These are phyloP conservation scores for Candida sp. DNA, from an alignment of 1,139 yeast genomes.

Conservation along the genomic window DNA sequence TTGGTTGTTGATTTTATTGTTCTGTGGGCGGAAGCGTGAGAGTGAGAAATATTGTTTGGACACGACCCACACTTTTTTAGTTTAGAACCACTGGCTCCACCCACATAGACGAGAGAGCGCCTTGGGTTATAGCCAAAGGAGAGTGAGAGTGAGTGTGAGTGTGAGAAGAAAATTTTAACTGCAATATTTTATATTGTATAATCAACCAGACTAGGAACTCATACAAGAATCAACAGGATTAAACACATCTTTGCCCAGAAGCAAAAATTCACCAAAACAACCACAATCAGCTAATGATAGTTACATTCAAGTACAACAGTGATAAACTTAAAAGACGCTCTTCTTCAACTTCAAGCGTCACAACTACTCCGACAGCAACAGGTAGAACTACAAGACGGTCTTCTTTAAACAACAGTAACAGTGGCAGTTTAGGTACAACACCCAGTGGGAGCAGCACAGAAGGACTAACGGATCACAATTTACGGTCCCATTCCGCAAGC, in stretches of 20 bases:
- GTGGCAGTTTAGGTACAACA: background rate
- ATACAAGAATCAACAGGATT: too few relatives aligned
- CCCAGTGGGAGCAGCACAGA: background rate
- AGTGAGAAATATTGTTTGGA: background rate
- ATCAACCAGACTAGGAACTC: background rate
- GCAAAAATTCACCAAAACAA: background rate
- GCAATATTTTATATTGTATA: background rate
- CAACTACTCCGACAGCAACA: background rate
- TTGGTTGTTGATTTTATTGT: background rate
- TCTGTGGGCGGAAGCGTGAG: background rate
- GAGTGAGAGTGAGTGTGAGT: background rate
- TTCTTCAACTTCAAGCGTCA: background rate
- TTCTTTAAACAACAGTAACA: background rate
- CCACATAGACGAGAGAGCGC: background rate
- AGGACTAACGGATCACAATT: background rate
- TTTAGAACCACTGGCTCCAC: background rate
- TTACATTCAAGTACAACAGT: slow-evolving; percentile 18
- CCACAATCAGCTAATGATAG: slow-evolving; percentile 10
- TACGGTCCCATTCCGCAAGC: background rate
- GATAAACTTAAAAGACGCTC: slow-evolving; percentile 7
- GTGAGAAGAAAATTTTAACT: background rate
- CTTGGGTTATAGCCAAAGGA: too few relatives aligned
- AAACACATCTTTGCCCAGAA: background rate
- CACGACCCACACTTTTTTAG: background rate
- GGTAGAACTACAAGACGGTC: slow-evolving; percentile 3